phyloP scores from a whole-genome alignment of 192 early-diverging fungal genomes.

The Podila minutissima region DNA sequence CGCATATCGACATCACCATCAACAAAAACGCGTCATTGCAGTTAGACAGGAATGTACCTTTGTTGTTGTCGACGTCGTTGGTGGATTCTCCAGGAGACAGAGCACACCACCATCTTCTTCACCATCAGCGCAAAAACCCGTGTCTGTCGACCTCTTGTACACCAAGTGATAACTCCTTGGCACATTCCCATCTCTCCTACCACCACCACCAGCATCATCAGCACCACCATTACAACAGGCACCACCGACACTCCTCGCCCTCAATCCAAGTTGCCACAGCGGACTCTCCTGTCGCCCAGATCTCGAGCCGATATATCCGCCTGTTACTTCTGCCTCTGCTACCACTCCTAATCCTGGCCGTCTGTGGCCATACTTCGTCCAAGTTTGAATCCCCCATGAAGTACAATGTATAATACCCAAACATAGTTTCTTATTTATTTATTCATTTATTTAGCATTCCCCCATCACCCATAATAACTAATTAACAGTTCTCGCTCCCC shows the following conservation, averaged over 20 bases:
- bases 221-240: background rate
- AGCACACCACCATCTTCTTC: too few relatives aligned
- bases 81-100: too few relatives aligned
- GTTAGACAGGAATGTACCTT: background rate
- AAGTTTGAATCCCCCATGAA: slow-evolving; percentile 37
- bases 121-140: background rate
- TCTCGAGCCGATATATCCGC: slow-evolving; percentile 39
- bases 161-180: background rate
- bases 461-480: background rate
- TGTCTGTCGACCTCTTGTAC: background rate
- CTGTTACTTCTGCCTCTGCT: slow-evolving; percentile 35
- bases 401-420: slow-evolving; percentile 14
- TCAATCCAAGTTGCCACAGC: background rate
- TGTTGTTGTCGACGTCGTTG: too few relatives aligned
- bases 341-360: slow-evolving; percentile 30
- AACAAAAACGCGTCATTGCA: slow-evolving; percentile 1
- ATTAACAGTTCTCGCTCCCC: background rate
- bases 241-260: background rate
- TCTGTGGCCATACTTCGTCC: slow-evolving; percentile 37
- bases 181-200: background rate
- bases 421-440: too few relatives aligned
- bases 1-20: background rate
- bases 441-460: background rate
- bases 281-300: slow-evolving; percentile 25
- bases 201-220: background rate